Evolutionary conservation across 2,329 filamentous ascomycete species (phyloP).

Genomic region (Colletotrichum endophyticum): DNA sequence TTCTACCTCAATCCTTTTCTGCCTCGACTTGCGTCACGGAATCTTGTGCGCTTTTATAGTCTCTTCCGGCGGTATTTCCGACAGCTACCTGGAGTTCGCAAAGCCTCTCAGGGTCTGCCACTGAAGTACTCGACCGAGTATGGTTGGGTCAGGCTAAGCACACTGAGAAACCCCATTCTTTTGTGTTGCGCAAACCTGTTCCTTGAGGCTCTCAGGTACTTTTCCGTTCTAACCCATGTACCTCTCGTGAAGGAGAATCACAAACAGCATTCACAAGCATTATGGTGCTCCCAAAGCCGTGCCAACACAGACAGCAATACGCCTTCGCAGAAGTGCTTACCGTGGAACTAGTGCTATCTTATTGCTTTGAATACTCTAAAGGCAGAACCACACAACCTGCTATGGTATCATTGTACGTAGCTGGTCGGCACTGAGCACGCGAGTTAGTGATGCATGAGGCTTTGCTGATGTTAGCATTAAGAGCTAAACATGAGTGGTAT

Average conservation of each 20-base stretch:
- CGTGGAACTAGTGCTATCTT: rapidly evolving
- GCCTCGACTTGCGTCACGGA: rapidly evolving
- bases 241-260: neutral
- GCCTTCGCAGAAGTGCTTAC: neutral
- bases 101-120: neutral
- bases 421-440: neutral
- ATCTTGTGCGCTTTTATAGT: neutral
- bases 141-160: neutral
- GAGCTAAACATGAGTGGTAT: too few species aligned
- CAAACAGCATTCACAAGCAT: neutral
- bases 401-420: neutral
- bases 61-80: neutral
- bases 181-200: rapidly evolving
- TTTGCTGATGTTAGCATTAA: too few species aligned
- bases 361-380: neutral
- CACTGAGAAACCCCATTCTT: rapidly evolving
- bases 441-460: neutral
- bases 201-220: rapidly evolving
- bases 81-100: neutral
- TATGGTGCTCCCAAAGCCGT: neutral
- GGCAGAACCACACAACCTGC: neutral
- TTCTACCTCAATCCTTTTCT: neutral
- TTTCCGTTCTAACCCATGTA: too few species aligned
- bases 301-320: neutral
- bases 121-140: neutral